Base-by-base conservation (phyloP, 2,329 filamentous ascomycete genomes). In the Pestalotiopsis sp. region DNA sequence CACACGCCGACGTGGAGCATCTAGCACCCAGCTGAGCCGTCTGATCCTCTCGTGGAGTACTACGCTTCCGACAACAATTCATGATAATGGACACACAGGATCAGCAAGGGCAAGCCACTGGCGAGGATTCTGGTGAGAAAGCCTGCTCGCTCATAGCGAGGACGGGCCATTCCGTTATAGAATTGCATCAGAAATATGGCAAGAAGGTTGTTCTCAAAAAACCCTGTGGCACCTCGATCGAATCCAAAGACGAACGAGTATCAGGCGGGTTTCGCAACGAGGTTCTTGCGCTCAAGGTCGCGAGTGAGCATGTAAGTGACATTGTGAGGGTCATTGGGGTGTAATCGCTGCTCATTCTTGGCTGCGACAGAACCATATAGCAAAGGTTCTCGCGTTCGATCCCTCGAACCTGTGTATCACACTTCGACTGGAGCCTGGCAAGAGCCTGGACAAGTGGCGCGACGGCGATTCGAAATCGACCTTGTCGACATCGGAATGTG, bases 311-410 rank as follows among this genome's bases (percentile, higher is more conserved):
- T 40, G 63, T 66, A 66, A 17, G 38, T 31, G 11, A n/a, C 13
- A 23, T 31, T 65, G 20, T 49, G 38, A 23, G 2, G 38, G 60
- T n/a, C 38, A n/a, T 23, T 23, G 5, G 12, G 7, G n/a, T 17
- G 3, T 14, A 9, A 27, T 3, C 11, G 27, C 23, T 52, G 11
- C 62, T 49, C 14, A 52, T 52, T 27, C 57, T n/a, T 59, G 20
- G 11, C 23, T 59, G 17, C 9, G 11, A n/a, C 17, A 66, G 63
- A 45, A 66, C 14, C n/a, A 40, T 14, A 38, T 57, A 36, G 49
- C 49, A 14, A 38, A 66, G n/a, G 58, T 66, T n/a, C 49, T 66
- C n/a, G 63, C 31, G 1, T 66, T 49, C 12, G 27, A 57, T 36
- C 23, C 25, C 14, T n/a, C 13, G 6, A 12, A 38, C n/a, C 41